Percentiles rank a stretch among this genome's conserved stretches.
Conservation (phyloP, 2,329 filamentous ascomycete genomes). For the Paecilomyces sp. region DNA sequence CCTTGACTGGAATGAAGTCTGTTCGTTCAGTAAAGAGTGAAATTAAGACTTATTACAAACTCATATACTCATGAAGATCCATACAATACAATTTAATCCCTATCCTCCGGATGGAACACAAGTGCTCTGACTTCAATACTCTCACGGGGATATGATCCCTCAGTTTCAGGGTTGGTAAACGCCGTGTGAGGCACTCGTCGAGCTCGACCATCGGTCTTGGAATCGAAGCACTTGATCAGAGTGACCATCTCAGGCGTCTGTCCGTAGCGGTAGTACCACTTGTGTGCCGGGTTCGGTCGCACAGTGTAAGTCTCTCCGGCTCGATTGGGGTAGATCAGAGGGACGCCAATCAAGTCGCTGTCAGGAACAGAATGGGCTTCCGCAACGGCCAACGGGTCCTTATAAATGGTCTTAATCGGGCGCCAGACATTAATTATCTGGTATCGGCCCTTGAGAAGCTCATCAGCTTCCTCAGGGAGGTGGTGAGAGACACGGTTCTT, state of each 20-base stretch:
- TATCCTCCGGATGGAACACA: conserved; percentile 44
- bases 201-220: conserved; percentile 47
- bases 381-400: conserved; percentile 50
- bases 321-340: conserved; percentile 46
- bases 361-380: conserved; percentile 46
- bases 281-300: conserved; percentile 34
- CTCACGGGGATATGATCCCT: conserved; percentile 32
- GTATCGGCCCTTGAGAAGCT: conserved; percentile 37
- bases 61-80: neutral
- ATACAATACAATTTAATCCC: conserved; percentile 9
- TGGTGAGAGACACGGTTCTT: conserved; percentile 38
- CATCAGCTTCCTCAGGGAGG: conserved; percentile 36
- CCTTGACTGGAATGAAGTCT: neutral
- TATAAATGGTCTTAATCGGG: conserved; percentile 42
- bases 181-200: conserved; percentile 50
- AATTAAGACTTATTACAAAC: neutral
- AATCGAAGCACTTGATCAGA: conserved; percentile 58
- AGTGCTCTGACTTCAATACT: conserved; percentile 53
- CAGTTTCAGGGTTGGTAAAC: conserved; percentile 45
- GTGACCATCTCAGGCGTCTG: conserved; percentile 49
- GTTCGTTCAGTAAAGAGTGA: neutral
- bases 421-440: conserved; percentile 50
- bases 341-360: conserved; percentile 42
- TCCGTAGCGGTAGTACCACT: conserved; percentile 48
- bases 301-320: conserved; percentile 45